Evolutionary conservation across 2,329 filamentous ascomycete genomes (phyloP), one percentile per base, ranked within the genome.

Genomic region (Dissoconium aciculare): DNA sequence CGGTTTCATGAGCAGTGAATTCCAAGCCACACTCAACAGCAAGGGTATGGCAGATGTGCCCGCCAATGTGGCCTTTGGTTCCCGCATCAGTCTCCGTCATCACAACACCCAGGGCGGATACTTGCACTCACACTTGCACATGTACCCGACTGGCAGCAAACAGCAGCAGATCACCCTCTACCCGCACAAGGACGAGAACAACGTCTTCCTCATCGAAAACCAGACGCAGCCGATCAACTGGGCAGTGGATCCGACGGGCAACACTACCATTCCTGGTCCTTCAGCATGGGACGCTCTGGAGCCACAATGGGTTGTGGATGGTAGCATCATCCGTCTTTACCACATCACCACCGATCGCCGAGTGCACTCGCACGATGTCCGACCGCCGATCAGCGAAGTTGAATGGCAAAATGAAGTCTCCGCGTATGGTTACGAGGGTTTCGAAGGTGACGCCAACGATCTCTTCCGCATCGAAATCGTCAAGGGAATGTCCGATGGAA

Each of bases 1-100:
- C 57, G 89, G 89, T 33, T 98, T 98, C 66, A 98, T 98, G 89
- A 94, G 85, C 52, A 93, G 87, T 33, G 89, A 98, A 53, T 98
- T 98, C 65, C 89, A 98, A 62, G 80, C 89, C 17, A 95, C 89
- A 2, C 66, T 98, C 43, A 98, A 95, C 62, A 85, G 75, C 49
- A 98, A 95, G 66, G 76, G 72, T 31, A 98, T 98, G 89, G 77
- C 83, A 53, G 84, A 92, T 56, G 84, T 92, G 4, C 78, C 89
- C 2, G 89, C 81, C 16, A 85, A 98, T 58, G 78, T 98, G 35
- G 76, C 79, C 15, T 78, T 89, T 49, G 89, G 89, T 36, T 92
- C 84, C 54, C 73, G 80, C 41, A 69, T 98, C 48, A 75, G 67
- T 41, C 69, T 98, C 46, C 80, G 89, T 45, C 89, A 98, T 56